Base-by-base conservation (phyloP, 768 basidiomycete genomes). In the Filobasidium wieringae region DNA sequence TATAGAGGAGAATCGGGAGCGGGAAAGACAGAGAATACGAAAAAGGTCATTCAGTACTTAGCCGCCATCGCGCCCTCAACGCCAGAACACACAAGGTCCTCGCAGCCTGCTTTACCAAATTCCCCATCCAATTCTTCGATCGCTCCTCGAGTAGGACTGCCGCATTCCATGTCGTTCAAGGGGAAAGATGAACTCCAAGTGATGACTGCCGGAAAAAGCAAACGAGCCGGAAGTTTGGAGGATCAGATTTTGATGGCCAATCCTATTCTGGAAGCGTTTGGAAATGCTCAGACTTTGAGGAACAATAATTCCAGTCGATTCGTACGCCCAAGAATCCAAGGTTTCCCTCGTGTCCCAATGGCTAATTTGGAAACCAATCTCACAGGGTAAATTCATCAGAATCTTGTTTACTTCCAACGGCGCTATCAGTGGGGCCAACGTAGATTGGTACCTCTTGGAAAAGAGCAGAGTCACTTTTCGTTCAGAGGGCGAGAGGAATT, bases 271-370 rank as follows among this genome's bases (percentile, higher is more conserved):
- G 95, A 99, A 71, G 88, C 95, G 3, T 97, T 99, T 64, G 95
- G 95, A 30, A 99, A 99, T 71, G 93, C 95, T 5, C 95, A 97
- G 72, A 97, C 95, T 0, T 87, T 95, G 75, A 79, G 92, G 43
- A 99, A 99, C 70, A 96, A 97, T 75, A 99, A 99, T 69, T 97
- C 95, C 1, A 90, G 88, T 80, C 87, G 95, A 36, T 99, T 99
- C 71, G 76, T 75, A 22, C 39, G 71, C n/a, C n/a, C n/a, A n/a
- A n/a, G n/a, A n/a, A n/a, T n/a, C n/a, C n/a, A n/a, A n/a, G n/a
- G n/a, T 61, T 24, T 19, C 31, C 4, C 19, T 27, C 5, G 7
- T 29, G 37, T 17, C 36, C n/a, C 19, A n/a, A 0, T 37, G 17
- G 26, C 36, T 31, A 4, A 31, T 51, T n/a, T 17, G 15, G 2